phyloP scores from a whole-genome alignment of 495 filamentous ascomycete species.

The Aspergillus coremiiformis region DNA sequence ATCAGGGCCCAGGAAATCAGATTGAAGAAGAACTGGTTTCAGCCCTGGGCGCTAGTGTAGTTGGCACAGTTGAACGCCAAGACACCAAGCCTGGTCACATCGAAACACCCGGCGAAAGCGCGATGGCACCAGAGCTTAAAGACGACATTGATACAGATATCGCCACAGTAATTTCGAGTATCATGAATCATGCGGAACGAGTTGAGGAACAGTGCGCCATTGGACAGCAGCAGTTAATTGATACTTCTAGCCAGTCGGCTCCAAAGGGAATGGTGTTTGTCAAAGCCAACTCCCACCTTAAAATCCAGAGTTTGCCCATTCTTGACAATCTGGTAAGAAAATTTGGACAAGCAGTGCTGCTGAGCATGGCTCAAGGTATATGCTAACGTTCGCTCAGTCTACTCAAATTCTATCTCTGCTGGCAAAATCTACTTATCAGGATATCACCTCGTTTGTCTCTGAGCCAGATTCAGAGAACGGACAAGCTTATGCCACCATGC shows the following conservation, averaged over 20 bases:
- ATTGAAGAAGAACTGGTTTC: constrained; percentile 40
- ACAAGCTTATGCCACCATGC: constrained; percentile 73
- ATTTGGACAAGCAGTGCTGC: not conserved
- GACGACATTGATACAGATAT: constrained; percentile 28
- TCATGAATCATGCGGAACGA: constrained; percentile 43
- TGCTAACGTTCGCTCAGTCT: constrained; percentile 40
- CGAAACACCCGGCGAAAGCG: constrained; percentile 11
- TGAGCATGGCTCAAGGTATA: not conserved
- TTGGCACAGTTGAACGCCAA: constrained; percentile 22
- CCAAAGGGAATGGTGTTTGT: constrained; percentile 37
- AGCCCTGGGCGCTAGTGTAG: constrained; percentile 26
- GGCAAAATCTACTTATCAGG: constrained; percentile 59
- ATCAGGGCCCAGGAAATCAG: constrained; percentile 27
- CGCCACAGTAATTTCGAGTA: constrained; percentile 35
- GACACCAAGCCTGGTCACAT: constrained; percentile 15
- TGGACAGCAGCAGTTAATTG: constrained; percentile 30
- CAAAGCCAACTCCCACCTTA: constrained; percentile 52
- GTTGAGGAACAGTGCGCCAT: constrained; percentile 39
- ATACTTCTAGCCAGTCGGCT: constrained; percentile 23
- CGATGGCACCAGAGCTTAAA: constrained; percentile 14
- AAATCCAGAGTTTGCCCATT: constrained; percentile 63
- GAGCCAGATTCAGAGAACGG: constrained; percentile 66
- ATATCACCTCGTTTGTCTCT: constrained; percentile 68
- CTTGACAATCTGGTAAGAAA: constrained; percentile 61
- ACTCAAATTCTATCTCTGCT: constrained; percentile 64